Evolutionary conservation across 495 filamentous ascomycete genomes (phyloP).

Genomic region (Neurospora pannonica): DNA sequence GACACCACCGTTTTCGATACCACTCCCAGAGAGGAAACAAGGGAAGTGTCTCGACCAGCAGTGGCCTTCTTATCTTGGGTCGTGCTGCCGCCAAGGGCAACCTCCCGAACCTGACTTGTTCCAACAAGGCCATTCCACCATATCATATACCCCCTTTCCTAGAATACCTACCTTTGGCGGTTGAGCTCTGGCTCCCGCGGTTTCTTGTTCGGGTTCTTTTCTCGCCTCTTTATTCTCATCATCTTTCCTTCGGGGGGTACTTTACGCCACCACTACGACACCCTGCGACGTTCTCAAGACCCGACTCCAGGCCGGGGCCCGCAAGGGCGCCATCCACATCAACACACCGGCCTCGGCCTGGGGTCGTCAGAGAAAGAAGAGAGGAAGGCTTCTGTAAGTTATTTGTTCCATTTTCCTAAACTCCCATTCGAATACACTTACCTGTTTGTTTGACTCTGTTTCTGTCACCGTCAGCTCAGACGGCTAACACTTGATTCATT

Average conservation of each 20-base stretch:
- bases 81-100: constrained; percentile 16
- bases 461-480: background rate
- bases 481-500: background rate
- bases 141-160: too few species aligned
- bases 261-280: background rate
- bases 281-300: background rate
- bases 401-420: background rate
- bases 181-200: background rate
- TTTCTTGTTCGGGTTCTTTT: background rate
- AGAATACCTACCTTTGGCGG: background rate
- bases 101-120: constrained; percentile 17
- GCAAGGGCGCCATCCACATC: background rate
- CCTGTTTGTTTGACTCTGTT: background rate
- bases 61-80: constrained; percentile 17
- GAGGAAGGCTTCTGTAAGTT: background rate
- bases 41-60: constrained; percentile 16
- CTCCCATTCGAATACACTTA: background rate
- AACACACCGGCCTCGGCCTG: background rate
- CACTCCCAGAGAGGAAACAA: constrained; percentile 10
- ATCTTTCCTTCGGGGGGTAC: background rate
- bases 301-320: background rate
- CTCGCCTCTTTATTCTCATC: background rate
- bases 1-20: background rate
- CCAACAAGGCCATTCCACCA: constrained; percentile 13
- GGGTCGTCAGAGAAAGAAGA: background rate